Evolutionary conservation across 345 rosid species (phyloP), one percentile per base, ranked within the genome.

Genomic region (Gossypium arboreum): DNA sequence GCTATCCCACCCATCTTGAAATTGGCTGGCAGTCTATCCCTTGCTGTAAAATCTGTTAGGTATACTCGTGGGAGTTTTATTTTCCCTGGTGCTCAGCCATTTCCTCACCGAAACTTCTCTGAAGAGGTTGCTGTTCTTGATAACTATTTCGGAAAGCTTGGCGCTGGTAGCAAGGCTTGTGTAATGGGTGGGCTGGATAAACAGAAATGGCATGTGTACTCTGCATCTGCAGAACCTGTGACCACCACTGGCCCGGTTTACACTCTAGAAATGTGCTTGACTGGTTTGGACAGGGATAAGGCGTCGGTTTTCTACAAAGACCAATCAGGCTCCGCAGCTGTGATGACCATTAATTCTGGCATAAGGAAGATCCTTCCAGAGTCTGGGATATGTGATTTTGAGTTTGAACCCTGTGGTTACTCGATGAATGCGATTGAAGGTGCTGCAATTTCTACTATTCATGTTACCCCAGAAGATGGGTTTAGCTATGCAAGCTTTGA

Each of bases 401-500:
- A 60, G 2, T 60, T 60, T 27, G 64, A 27, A 4, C 64, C 64
- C 15, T 60, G 64, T 27, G 64, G 64, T 27, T 60, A 60, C 27
- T 60, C 64, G 1, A 60, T 60, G 64, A 60, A 60, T 60, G 64
- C 64, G 1, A 25, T 60, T 27, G 64, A 60, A 27, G 64, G 43
- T 25, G n/a, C 4, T 27, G 64, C 41, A 27, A 27, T 60, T 27
- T 60, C 64, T 25, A 60, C 64, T 27, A 60, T 60, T 27, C 64
- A 60, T 60, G 64, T 60, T 25, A 60, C 64, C n/a, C 64, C 64
- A 5, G 64, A 60, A 27, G 64, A 60, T 60, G 64, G 64, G 5
- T 60, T 60, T 60, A 60, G 64, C 27, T 60, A 60, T 60, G 41
- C 64, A 5, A 60, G 64, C 10, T 60, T 60, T 25, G 64, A 60